Evolutionary conservation across 2,329 filamentous ascomycete genomes (phyloP).

Genomic region (Juglanconis sp.): DNA sequence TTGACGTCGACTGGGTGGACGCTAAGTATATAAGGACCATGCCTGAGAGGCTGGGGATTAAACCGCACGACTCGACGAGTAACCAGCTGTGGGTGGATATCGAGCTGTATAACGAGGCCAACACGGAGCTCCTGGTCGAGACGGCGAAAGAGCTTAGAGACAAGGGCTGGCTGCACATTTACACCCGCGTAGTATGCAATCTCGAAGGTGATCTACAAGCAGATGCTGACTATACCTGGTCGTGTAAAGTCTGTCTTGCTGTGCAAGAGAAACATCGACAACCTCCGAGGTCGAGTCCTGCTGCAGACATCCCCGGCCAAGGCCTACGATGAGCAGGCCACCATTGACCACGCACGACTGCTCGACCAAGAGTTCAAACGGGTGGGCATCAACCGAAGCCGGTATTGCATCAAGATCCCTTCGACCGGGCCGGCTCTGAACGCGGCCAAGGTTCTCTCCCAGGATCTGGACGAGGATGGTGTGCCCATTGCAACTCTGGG

Average conservation of each 20-base stretch:
- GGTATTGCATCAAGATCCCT: constrained; percentile 51
- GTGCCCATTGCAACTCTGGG: constrained; percentile 43
- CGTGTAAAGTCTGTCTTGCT: constrained; percentile 38
- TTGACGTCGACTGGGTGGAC: constrained; percentile 52
- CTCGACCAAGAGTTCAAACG: constrained; percentile 45
- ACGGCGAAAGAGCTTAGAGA: constrained; percentile 41
- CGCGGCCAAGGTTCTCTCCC: constrained; percentile 38
- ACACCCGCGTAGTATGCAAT: constrained; percentile 40
- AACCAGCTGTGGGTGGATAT: constrained; percentile 48
- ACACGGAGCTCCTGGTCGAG: constrained; percentile 39
- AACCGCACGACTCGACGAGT: constrained; percentile 46
- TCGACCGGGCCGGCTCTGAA: constrained; percentile 45
- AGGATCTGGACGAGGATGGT: constrained; percentile 25
- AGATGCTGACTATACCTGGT: not conserved
- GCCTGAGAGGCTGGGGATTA: constrained; percentile 28
- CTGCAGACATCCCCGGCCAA: constrained; percentile 45
- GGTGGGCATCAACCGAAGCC: constrained; percentile 41
- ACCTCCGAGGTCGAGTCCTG: constrained; percentile 45
- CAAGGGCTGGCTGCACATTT: constrained; percentile 44
- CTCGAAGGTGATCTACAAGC: too few relatives aligned
- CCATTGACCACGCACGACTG: constrained; percentile 42
- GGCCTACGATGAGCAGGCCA: constrained; percentile 42
- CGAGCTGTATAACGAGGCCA: constrained; percentile 41
- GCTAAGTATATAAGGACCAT: constrained; percentile 42
- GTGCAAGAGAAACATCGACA: constrained; percentile 43